phyloP scores from a whole-genome alignment of 176 grass and related monocot genomes.

The Aegilops speltoides region DNA sequence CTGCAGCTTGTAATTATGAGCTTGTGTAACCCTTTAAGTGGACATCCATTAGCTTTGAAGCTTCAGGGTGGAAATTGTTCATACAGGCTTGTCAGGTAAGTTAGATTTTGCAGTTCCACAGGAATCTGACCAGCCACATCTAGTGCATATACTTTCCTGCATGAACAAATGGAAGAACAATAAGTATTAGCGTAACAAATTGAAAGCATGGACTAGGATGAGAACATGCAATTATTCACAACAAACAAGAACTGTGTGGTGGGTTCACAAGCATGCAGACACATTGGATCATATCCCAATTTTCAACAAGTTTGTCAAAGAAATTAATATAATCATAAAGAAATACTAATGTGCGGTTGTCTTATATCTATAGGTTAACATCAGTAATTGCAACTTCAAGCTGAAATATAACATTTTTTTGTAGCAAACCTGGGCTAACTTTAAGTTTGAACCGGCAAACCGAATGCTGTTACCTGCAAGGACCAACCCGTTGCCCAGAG shows the following conservation, averaged over 20 bases:
- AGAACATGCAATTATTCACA: background rate
- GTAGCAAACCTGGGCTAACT: too few species aligned
- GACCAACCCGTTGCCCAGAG: too few species aligned
- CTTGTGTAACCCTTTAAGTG: background rate
- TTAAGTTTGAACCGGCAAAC: too few species aligned
- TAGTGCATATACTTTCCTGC: conserved; percentile 46
- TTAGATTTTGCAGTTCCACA: conserved; percentile 53
- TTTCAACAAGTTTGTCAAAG: background rate
- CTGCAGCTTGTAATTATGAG: background rate
- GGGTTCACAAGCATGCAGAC: background rate
- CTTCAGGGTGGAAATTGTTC: background rate
- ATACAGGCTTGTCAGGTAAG: conserved; percentile 49
- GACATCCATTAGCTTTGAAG: background rate
- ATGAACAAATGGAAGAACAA: background rate
- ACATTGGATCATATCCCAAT: background rate
- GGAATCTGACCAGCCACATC: conserved; percentile 54
- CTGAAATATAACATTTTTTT: too few species aligned
- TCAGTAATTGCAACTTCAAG: too few species aligned
- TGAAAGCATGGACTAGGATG: background rate
- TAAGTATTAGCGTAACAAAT: background rate
- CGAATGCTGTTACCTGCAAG: too few species aligned
- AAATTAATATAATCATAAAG: background rate
- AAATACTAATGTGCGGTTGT: background rate
- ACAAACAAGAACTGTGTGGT: background rate
- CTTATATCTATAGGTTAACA: too few species aligned